Evolutionary conservation across 257 asterid species (phyloP), one percentile per base, ranked within the genome.

Genomic region (Vinca minor): DNA sequence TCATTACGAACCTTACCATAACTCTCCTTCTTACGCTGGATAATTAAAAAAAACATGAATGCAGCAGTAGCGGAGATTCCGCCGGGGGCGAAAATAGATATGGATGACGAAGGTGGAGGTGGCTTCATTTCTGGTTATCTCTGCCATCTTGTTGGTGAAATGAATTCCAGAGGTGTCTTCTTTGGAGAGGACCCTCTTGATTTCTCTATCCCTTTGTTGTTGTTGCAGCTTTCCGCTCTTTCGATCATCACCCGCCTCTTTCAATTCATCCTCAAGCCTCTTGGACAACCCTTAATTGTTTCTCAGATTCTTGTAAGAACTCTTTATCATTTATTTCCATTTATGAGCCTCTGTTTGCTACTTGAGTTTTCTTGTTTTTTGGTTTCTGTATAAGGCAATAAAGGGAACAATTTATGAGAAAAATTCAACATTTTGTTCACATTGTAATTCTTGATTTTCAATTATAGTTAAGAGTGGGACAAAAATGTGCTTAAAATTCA

Each of bases 301-400:
- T 80, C 88, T 59, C 94, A 86, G 68, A 86, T 86, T 76, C 82
- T 83, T 31, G 94, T 86, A 69, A 83, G 85, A 3, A 3, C n/a
- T 66, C 9, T 26, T 31, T 0, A 28, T 44, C 36, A 11, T 42
- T n/a, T 21, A 25, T 8, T 10, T 54, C 12, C n/a, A n/a, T 59
- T 66, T 35, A 1, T 34, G 32, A 26, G 11, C 0, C 12, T 7
- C 8, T 29, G 23, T 54, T 26, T 29, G 23, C 34, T 29, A 17
- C n/a, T 17, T 28, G 38, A 55, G 29, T 55, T 53, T 53, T 26
- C 34, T 44, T 44, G 35, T 53, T 34, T 26, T 53, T 23, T 14
- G n/a, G 34, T 52, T 52, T 52, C 58, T 26, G 59, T 13, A 26
- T 53, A 25, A 25, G 12, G 8, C 36, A 53, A 53, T 26, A 23